phyloP scores from a whole-genome alignment of 306 rosid genomes.

The Fragaria nilgerrensis region DNA sequence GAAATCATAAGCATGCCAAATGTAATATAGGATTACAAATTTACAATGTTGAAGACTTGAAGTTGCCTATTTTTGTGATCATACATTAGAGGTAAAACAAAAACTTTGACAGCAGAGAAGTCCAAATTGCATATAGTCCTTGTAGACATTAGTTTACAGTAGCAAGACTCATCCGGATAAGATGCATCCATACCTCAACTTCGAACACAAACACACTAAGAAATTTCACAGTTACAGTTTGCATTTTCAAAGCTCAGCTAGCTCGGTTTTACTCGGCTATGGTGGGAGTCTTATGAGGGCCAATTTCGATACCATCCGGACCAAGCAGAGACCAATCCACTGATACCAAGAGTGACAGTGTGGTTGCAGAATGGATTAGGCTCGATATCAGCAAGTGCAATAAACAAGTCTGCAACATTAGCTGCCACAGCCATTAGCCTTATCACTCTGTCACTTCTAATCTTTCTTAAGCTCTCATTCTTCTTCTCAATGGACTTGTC shows the following conservation, averaged over 20 bases:
- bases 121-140: neutral
- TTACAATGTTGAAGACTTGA: neutral
- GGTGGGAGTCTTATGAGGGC: slow-evolving; percentile 49
- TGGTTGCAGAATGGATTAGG: slow-evolving; percentile 90
- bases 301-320: slow-evolving; percentile 98
- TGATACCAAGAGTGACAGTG: slow-evolving; percentile 75
- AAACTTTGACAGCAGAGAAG: neutral
- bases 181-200: neutral
- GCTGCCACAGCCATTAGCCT: slow-evolving; percentile 89
- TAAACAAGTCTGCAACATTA: slow-evolving; percentile 84
- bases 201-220: neutral
- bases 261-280: neutral
- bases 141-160: neutral
- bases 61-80: neutral
- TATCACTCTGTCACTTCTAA: slow-evolving; percentile 79
- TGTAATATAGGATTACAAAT: neutral
- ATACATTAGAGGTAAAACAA: neutral
- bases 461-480: slow-evolving; percentile 40
- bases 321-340: slow-evolving; percentile 99
- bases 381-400: slow-evolving; percentile 81
- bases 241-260: neutral
- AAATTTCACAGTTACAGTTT: neutral
- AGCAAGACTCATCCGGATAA: neutral
- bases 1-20: neutral
- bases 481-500: slow-evolving; percentile 25